Conservation (phyloP, 139 green algal species). For the Deuterostichococcus epilithicus region DNA sequence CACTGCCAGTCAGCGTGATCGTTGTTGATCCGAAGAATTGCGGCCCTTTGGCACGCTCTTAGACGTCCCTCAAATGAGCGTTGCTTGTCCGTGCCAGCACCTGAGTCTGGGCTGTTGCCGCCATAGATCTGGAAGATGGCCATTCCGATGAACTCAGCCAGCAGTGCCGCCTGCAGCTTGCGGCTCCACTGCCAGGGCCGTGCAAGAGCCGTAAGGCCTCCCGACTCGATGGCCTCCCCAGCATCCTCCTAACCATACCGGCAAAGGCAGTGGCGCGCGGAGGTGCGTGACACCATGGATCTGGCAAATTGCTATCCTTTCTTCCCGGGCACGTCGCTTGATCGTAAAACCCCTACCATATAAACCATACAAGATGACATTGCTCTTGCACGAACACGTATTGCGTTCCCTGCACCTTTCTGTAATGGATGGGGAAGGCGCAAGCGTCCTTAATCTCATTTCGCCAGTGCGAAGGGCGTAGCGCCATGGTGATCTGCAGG, state of each 20-base stretch:
- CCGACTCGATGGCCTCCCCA: not conserved
- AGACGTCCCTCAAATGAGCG: no score
- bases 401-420: not conserved
- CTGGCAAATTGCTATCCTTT: no score
- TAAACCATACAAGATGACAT: no score
- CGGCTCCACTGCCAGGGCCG: not conserved
- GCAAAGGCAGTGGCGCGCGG: no score
- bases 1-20: no score
- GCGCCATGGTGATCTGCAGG: not conserved
- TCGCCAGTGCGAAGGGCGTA: not conserved
- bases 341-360: no score
- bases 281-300: no score
- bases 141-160: constrained; percentile 51
- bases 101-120: constrained; percentile 7
- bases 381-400: no score
- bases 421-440: not conserved
- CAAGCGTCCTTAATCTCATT: not conserved
- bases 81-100: not conserved
- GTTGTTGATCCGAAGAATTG: no score
- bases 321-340: no score
- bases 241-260: not conserved
- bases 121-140: constrained; percentile 42
- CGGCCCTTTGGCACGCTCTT: not conserved
- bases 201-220: not conserved
- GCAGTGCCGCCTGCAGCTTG: constrained; percentile 37